phyloP scores from a whole-genome alignment of 1,284 basidiomycete species.

The Psilocybe mexicana region DNA sequence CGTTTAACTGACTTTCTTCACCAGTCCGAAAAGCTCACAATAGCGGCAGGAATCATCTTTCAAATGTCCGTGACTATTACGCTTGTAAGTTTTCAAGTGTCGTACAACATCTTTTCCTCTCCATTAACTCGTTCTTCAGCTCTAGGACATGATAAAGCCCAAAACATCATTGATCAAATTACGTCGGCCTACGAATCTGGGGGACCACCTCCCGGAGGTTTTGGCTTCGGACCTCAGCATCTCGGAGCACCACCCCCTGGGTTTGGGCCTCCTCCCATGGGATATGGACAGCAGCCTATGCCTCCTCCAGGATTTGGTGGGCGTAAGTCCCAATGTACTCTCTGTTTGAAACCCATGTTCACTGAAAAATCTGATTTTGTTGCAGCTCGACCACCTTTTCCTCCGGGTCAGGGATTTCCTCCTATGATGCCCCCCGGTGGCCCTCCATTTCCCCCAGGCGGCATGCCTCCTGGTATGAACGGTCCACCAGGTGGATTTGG shows the following conservation, averaged over 20 bases:
- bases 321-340: conserved; percentile 34
- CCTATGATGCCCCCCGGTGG: conserved; percentile 50
- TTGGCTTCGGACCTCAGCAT: conserved; percentile 78
- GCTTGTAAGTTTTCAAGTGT: conserved; percentile 58
- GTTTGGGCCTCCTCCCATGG: conserved; percentile 48
- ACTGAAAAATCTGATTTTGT: conserved; percentile 7
- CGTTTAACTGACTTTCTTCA: conserved; percentile 15
- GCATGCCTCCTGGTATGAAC: conserved; percentile 39
- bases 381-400: conserved; percentile 67
- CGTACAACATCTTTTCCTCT: not conserved
- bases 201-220: conserved; percentile 83
- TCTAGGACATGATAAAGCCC: conserved; percentile 94
- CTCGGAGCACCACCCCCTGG: conserved; percentile 57
- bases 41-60: conserved; percentile 92
- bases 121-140: conserved; percentile 45
- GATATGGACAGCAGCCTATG: conserved; percentile 43
- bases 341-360: not conserved
- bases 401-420: conserved; percentile 52
- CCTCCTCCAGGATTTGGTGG: conserved; percentile 55
- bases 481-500: conserved; percentile 29
- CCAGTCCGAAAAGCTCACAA: conserved; percentile 97
- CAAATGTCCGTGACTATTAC: conserved; percentile 98
- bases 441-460: conserved; percentile 65
- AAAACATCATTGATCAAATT: conserved; percentile 96
- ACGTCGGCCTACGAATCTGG: conserved; percentile 86